Base-by-base conservation (phyloP, 208 protist species). In the Leishmania aethiopica region DNA sequence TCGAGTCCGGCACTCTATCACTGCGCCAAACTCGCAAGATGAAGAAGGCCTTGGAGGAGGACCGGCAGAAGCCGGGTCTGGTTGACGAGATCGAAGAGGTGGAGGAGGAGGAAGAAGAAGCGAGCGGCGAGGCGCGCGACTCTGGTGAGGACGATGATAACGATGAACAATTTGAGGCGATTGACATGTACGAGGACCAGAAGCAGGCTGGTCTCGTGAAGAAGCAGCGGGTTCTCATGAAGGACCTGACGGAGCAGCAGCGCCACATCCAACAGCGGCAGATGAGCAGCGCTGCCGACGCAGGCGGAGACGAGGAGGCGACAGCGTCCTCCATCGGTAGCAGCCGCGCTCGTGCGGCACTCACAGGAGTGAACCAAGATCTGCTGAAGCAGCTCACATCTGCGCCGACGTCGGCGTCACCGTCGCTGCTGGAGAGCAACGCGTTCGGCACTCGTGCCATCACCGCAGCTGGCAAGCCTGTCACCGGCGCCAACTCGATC, bases 1-100 rank as follows among this genome's bases (percentile, higher is more conserved):
- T 98, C 80, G 98, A 99, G 40, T 99, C 99, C 4, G 99, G 99
- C 40, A 99, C 93, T 66, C 88, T 96, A 11, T 95, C 93, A 11
- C 84, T 87, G 57, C 90, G 89, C 15, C 89, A 94, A 70, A 81
- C 81, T 55, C 92, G 92, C 72, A 88, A 88, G 53, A 95, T 95
- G 89, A 85, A 86, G 6, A 86, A 90, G 83, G 95, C 95, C 11
- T 86, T 97, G 66, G 78, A 92, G 69, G 95, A 97, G 77, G 95
- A 96, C 79, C 84, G 77, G 35, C 42, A 83, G 42, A 82, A 75
- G n/a, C 74, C 85, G 19, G 59, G 69, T 28, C 69, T 87, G 78
- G 79, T 87, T 71, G 78, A 84, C 70, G 71, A 78, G 25, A 75
- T 84, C 4, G 78, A 45, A 53, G 83, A 89, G 49, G 77, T 76